Percentiles rank a stretch among this genome's conserved stretches.
Evolutionary conservation across 345 rosid species (phyloP).

Genomic region (Hibiscus trionum): DNA sequence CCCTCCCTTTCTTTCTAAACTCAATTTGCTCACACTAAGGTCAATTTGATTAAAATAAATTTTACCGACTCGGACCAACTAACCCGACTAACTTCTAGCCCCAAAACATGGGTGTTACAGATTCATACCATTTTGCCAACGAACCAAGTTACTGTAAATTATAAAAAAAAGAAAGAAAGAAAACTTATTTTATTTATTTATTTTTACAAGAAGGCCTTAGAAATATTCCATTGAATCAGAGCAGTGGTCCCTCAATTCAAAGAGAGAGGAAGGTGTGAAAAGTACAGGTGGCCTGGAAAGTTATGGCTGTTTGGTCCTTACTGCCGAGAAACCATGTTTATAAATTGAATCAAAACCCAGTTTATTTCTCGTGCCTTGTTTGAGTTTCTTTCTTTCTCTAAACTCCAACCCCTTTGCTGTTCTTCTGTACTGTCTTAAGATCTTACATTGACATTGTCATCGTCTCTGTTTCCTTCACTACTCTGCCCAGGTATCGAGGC

Average conservation of each 20-base stretch:
- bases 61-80: no score
- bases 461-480: slow-evolving; percentile 14
- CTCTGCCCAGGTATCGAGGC: background rate
- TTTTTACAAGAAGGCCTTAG: background rate
- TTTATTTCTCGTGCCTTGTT: slow-evolving; percentile 6
- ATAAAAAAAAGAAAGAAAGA: background rate
- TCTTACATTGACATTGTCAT: slow-evolving; percentile 6
- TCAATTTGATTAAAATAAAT: no score
- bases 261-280: slow-evolving; percentile 5
- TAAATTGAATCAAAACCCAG: slow-evolving; percentile 29
- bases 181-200: background rate
- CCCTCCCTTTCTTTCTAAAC: no score
- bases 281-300: slow-evolving; percentile 36
- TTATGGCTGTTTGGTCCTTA: slow-evolving; percentile 25
- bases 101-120: no score
- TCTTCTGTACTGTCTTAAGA: background rate
- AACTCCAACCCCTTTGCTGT: background rate
- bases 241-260: slow-evolving; percentile 11
- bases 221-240: slow-evolving; percentile 4
- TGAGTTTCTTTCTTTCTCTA: slow-evolving; percentile 13
- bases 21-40: no score
- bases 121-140: background rate
- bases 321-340: slow-evolving; percentile 23
- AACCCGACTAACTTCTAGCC: no score
- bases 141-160: background rate